Conservation (phyloP, 202 grass and related monocot genomes). For the Setaria italica region DNA sequence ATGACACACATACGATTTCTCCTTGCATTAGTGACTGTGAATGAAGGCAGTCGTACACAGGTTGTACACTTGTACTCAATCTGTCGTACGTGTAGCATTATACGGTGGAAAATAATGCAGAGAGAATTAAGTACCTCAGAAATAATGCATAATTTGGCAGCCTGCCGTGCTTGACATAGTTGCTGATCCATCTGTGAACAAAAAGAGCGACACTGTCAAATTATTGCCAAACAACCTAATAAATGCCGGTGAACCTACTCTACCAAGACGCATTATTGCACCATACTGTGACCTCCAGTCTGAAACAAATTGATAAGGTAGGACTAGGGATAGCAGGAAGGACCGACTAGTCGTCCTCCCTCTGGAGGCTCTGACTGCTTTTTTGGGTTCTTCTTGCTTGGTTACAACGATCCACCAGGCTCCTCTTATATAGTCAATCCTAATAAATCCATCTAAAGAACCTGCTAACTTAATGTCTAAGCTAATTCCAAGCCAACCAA, state of each 20-base stretch:
- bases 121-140: slow-evolving; percentile 53
- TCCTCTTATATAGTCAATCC: too few species aligned
- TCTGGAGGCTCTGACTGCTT: too few species aligned
- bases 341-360: too few species aligned
- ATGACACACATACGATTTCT: background rate
- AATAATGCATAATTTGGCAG: slow-evolving; percentile 62
- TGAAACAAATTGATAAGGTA: background rate
- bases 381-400: too few species aligned
- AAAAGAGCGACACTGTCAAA: slow-evolving; percentile 12
- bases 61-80: background rate
- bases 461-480: too few species aligned
- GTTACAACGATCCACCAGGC: too few species aligned
- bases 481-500: too few species aligned
- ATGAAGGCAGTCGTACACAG: background rate
- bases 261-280: background rate
- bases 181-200: slow-evolving; percentile 62
- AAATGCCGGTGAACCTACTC: background rate
- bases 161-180: slow-evolving; percentile 49
- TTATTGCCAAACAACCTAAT: slow-evolving; percentile 1
- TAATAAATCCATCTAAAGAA: too few species aligned
- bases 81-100: background rate
- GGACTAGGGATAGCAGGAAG: too few species aligned
- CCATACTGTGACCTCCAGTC: background rate
- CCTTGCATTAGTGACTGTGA: background rate
- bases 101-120: background rate